These are phyloP conservation scores for Mrakia blollopis DNA, from an alignment of 768 basidiomycete species.

Conservation along the genomic window DNA sequence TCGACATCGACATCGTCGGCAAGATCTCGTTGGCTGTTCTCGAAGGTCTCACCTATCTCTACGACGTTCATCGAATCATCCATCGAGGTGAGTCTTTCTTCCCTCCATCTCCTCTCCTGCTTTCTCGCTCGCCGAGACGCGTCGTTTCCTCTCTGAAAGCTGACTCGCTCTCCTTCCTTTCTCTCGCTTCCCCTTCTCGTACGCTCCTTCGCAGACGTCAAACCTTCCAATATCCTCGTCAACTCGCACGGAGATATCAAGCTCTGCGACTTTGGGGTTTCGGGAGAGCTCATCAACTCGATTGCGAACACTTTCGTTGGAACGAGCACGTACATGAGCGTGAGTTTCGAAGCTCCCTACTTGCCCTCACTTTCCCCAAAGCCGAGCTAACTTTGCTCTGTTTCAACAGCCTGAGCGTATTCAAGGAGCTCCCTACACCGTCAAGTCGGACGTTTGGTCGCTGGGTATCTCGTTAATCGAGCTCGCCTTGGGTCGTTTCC, in stretches of 20 bases:
- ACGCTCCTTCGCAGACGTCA: conserved; percentile 69
- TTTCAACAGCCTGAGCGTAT: conserved; percentile 85
- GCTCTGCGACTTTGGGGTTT: conserved; percentile 98
- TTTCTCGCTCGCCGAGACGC: not conserved
- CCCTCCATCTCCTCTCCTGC: not conserved
- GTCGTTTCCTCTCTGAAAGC: not conserved
- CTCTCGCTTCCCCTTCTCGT: not conserved
- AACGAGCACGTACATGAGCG: conserved; percentile 99
- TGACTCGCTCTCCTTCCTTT: not conserved
- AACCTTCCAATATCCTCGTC: conserved; percentile 94
- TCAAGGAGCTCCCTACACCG: conserved; percentile 95
- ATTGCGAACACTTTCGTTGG: conserved; percentile 99
- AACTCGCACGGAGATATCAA: conserved; percentile 96
- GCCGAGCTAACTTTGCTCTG: too few relatives aligned
- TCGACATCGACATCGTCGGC: conserved; percentile 86
- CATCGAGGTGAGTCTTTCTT: conserved; percentile 75
- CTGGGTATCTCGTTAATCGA: conserved; percentile 95
- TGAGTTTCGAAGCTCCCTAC: conserved; percentile 45
- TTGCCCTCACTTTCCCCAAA: too few relatives aligned
- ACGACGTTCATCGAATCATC: conserved; percentile 94
- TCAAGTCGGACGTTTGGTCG: conserved; percentile 99
- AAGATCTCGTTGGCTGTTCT: conserved; percentile 92
- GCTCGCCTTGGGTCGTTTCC: conserved; percentile 92
- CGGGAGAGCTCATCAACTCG: conserved; percentile 96
- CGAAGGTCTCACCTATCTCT: conserved; percentile 91